Conservation (phyloP, 495 filamentous ascomycete species). For the Parachaetomium inaequale region DNA sequence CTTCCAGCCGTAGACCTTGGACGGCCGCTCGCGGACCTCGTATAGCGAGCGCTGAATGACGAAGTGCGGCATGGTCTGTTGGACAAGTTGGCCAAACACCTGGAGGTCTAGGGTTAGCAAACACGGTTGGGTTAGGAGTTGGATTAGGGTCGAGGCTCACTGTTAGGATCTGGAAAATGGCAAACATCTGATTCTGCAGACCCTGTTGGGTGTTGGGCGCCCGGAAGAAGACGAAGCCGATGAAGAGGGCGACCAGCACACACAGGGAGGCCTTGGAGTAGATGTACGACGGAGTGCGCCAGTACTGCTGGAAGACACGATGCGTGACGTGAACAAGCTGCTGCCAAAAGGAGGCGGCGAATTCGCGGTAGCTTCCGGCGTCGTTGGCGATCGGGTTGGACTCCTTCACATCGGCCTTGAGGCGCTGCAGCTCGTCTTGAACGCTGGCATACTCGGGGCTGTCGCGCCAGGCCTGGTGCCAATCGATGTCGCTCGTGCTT, state of each 20-base stretch:
- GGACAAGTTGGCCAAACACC: constrained; percentile 71
- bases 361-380: constrained; percentile 47
- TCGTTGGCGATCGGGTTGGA: constrained; percentile 33
- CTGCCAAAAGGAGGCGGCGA: constrained; percentile 51
- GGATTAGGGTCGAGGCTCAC: too few species aligned
- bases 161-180: constrained; percentile 76
- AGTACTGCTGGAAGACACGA: constrained; percentile 84
- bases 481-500: constrained; percentile 69
- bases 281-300: constrained; percentile 83
- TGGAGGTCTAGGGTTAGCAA: too few species aligned
- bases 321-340: constrained; percentile 54
- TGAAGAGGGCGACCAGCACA: constrained; percentile 63
- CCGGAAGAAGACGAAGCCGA: constrained; percentile 83
- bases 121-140: too few species aligned
- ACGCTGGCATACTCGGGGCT: constrained; percentile 67
- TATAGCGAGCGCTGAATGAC: constrained; percentile 73
- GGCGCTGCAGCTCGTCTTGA: constrained; percentile 62
- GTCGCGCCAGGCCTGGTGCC: constrained; percentile 75
- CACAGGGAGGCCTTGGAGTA: constrained; percentile 65
- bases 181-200: constrained; percentile 83
- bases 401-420: constrained; percentile 60
- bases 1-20: constrained; percentile 78
- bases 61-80: constrained; percentile 86
- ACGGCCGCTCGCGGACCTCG: constrained; percentile 80
- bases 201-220: constrained; percentile 68